Percentiles rank a stretch among this genome's conserved stretches.
Evolutionary conservation across 352 stramenopile species (phyloP).

Genomic region (Pythium sp.): DNA sequence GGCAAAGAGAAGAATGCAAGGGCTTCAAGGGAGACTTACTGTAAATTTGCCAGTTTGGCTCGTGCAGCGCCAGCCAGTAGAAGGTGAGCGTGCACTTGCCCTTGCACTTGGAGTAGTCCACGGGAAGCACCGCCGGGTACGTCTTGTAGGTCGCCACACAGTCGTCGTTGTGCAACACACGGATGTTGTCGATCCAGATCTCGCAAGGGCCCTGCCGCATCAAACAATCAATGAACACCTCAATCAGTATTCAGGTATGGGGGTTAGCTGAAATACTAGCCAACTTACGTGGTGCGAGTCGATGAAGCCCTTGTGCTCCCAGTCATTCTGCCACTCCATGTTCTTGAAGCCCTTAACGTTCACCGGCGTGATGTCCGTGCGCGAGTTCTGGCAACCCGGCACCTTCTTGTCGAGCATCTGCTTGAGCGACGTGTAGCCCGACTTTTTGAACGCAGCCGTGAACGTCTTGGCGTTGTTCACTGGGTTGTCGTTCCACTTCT

Average conservation of each 20-base stretch:
- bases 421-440: conserved; percentile 29
- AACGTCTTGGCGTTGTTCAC: conserved; percentile 42
- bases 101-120: conserved; percentile 50
- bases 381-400: conserved; percentile 26
- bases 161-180: conserved; percentile 36
- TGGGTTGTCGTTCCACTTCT: conserved; percentile 52
- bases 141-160: conserved; percentile 32
- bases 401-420: conserved; percentile 27
- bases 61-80: conserved; percentile 59
- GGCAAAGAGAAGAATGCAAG: too few species aligned
- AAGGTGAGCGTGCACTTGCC: conserved; percentile 50
- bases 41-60: conserved; percentile 53
- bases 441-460: conserved; percentile 31
- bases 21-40: too few species aligned
- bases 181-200: conserved; percentile 39
- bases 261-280: too few species aligned
- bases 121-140: conserved; percentile 45
- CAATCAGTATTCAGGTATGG: too few species aligned
- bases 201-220: conserved; percentile 37
- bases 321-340: conserved; percentile 53
- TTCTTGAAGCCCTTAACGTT: conserved; percentile 23
- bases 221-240: background rate
- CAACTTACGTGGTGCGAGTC: conserved; percentile 35
- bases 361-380: conserved; percentile 24
- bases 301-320: conserved; percentile 39